Evolutionary conservation across 179 eudicot genomes (phyloP).

Genomic region (Nepenthes alata): DNA sequence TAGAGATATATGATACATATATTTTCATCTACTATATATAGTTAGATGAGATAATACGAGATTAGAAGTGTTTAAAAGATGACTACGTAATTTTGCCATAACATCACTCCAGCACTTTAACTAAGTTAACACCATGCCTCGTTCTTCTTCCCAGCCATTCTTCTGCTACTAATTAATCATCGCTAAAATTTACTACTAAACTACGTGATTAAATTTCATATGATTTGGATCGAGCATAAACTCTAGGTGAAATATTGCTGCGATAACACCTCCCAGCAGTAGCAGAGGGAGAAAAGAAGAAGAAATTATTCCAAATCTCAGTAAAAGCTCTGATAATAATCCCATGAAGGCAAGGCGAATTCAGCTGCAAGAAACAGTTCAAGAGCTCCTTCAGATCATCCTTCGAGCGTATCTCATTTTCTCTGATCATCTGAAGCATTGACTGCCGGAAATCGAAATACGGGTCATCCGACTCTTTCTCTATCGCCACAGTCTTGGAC

Average conservation of each 20-base stretch:
- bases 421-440: conserved; percentile 85
- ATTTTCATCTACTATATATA: no score
- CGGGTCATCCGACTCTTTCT: conserved; percentile 83
- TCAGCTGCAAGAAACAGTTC: conserved; percentile 79
- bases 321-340: conserved; percentile 68
- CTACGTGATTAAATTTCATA: conserved; percentile 9
- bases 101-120: no score
- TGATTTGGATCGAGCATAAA: conserved; percentile 16
- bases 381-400: conserved; percentile 70
- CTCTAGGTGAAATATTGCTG: background rate
- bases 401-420: conserved; percentile 60
- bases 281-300: conserved; percentile 9
- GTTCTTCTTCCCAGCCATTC: no score
- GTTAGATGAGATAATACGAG: no score
- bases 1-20: no score
- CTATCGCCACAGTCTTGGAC: conserved; percentile 56
- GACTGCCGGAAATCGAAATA: conserved; percentile 76
- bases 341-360: conserved; percentile 64
- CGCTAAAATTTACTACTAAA: no score
- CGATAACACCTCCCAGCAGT: background rate
- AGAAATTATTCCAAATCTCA: conserved; percentile 77
- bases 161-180: no score
- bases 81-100: no score
- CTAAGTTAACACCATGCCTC: no score
- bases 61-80: no score